Percentiles rank a stretch among this genome's conserved stretches.
phyloP scores from a whole-genome alignment of 176 grass and related monocot genomes.

The Thinopyrum elongatum region DNA sequence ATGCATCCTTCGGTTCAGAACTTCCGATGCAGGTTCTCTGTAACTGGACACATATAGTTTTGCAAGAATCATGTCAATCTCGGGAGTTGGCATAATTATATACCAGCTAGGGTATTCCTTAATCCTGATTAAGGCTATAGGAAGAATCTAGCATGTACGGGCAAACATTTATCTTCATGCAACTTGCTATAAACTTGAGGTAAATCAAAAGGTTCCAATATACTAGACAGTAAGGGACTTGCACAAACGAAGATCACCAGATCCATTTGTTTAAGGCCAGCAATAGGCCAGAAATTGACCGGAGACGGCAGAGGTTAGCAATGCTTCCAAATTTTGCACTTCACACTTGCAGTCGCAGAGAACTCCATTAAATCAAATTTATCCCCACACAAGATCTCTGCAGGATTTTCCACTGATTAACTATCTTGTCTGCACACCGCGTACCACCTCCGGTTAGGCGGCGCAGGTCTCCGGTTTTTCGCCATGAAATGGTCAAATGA shows the following conservation, averaged over 20 bases:
- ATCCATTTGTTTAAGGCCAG: slow-evolving; percentile 29
- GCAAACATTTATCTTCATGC: slow-evolving; percentile 3
- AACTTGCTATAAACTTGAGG: slow-evolving; percentile 34
- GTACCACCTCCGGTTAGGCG: neutral
- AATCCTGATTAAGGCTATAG: slow-evolving; percentile 5
- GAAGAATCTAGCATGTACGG: slow-evolving; percentile 37
- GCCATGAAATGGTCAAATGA: neutral
- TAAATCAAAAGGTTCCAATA: slow-evolving; percentile 15
- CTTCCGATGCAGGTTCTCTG: neutral
- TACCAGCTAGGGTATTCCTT: neutral
- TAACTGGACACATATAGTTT: neutral
- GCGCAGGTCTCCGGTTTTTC: slow-evolving; percentile 7
- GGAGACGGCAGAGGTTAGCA: slow-evolving; percentile 27
- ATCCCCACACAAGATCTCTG: slow-evolving; percentile 22
- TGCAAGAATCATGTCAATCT: slow-evolving; percentile 16
- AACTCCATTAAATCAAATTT: neutral
- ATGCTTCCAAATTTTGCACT: slow-evolving; percentile 45
- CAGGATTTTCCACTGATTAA: slow-evolving; percentile 17
- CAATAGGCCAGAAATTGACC: slow-evolving; percentile 7
- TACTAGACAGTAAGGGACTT: neutral
- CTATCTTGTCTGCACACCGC: slow-evolving; percentile 16
- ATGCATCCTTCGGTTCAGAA: neutral
- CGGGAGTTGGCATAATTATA: neutral
- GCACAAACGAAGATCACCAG: neutral
- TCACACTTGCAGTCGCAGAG: slow-evolving; percentile 1